These are phyloP conservation scores for Limnanthes douglasii DNA, from an alignment of 345 rosid genomes.

Conservation along the genomic window DNA sequence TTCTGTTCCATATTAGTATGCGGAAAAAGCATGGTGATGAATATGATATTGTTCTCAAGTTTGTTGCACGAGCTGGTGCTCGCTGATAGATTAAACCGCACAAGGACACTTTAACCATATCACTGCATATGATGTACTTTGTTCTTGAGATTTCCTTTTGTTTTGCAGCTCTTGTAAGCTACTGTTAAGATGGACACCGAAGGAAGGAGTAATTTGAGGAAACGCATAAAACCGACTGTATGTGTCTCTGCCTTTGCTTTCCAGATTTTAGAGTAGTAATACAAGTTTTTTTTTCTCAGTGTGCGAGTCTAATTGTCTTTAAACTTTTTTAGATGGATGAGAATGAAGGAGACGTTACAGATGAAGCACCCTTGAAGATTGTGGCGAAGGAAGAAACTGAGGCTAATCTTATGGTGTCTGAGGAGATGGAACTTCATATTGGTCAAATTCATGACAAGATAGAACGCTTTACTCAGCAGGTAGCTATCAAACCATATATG, in stretches of 20 bases:
- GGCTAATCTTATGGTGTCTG: slow-evolving; percentile 37
- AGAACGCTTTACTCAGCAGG: slow-evolving; percentile 66
- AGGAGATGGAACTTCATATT: slow-evolving; percentile 61
- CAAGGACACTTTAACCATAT: no score
- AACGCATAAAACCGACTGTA: slow-evolving; percentile 59
- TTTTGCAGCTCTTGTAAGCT: no score
- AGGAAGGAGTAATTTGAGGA: slow-evolving; percentile 24
- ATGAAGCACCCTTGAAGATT: slow-evolving; percentile 17
- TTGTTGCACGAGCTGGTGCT: no score
- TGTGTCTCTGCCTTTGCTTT: background rate
- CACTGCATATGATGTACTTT: no score
- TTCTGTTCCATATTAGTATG: no score
- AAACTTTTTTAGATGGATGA: slow-evolving; percentile 27
- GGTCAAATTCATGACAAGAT: slow-evolving; percentile 54
- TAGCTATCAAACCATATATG: slow-evolving; percentile 9
- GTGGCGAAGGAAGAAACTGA: slow-evolving; percentile 43
- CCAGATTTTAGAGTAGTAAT: slow-evolving; percentile 6
- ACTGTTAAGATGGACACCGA: slow-evolving; percentile 36
- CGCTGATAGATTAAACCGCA: no score
- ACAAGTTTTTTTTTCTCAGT: no score
- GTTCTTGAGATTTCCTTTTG: no score
- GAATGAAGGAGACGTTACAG: slow-evolving; percentile 18
- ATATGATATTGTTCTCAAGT: no score
- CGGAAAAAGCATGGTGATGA: no score
- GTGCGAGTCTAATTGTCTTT: no score